Evolutionary conservation across 805 yeast species (phyloP).

Genomic region (Debaryomyces tyrocola): DNA sequence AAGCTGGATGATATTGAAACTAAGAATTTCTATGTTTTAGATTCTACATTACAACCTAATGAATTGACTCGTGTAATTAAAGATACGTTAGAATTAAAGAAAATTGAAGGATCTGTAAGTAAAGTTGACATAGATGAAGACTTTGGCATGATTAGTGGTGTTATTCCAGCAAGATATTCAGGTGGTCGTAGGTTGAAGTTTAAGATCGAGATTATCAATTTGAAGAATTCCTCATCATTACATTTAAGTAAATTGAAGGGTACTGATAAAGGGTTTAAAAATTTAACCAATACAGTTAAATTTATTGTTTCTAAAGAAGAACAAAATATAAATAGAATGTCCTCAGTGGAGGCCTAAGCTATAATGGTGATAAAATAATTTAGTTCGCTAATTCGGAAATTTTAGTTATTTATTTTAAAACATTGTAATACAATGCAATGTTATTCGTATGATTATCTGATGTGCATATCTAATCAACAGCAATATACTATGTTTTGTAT

Average conservation of each 20-base stretch:
- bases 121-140: conserved; percentile 44
- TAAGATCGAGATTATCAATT: conserved; percentile 42
- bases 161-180: conserved; percentile 47
- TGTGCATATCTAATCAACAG: too few species aligned
- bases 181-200: conserved; percentile 51
- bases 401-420: neutral
- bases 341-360: neutral
- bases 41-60: conserved; percentile 28
- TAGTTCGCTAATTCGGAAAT: neutral
- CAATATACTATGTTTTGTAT: too few species aligned
- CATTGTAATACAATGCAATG: too few species aligned
- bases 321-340: conserved; percentile 12
- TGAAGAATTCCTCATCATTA: conserved; percentile 38
- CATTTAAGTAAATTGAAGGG: conserved; percentile 47
- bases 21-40: conserved; percentile 32
- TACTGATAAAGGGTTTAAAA: conserved; percentile 44
- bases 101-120: conserved; percentile 50
- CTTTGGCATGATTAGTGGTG: conserved; percentile 44
- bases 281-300: conserved; percentile 41
- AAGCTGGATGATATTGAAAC: neutral
- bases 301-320: conserved; percentile 48
- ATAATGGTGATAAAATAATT: neutral
- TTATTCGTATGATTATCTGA: too few species aligned
- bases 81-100: conserved; percentile 44
- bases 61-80: conserved; percentile 36